Evolutionary conservation across 805 yeast genomes (phyloP), one percentile per base, ranked within the genome.

Genomic region (Kazachstania psychrophila): DNA sequence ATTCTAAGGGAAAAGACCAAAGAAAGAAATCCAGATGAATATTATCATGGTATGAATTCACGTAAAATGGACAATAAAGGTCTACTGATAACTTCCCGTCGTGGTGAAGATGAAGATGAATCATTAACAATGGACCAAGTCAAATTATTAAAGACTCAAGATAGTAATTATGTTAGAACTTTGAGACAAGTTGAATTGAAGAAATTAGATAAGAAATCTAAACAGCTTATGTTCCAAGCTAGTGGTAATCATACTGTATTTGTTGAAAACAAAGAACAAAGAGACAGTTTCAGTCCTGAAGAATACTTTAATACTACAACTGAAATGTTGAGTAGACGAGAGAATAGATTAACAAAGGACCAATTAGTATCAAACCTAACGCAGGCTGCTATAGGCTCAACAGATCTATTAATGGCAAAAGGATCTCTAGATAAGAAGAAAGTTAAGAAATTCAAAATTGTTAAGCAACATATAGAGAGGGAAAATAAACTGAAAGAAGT

Each of bases 21-120:
- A 25, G 69, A 70, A 31, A 72, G 86, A 48, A 92, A 92, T 56
- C 94, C 94, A 12, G 98, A 92, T 69, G 98, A 92, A 61, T 92
- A 82, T 64, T 87, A 89, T 60, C 95, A 86, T 73, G 92, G 86
- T 15, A 92, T 92, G 98, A 73, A 79, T 23, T 67, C 70, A 11
- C 66, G 69, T 42, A 70, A 69, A 49, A 76, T 92, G 4, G 94
- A 86, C 45, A 62, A 68, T 2, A 65, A 70, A 9, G 96, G 96
- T 1, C 68, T 83, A 7, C 52, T 81, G 33, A 57, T 81, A 9
- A 64, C 77, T 1, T 84, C 83, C 16, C 68, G 94, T 42, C 56
- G 44, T 29, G 56, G 51, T 7, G 61, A 58, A 34, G 81, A 74
- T 14, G 81, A 74, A 46, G 55, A 52, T 18, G 37, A 43, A 20